Conservation (phyloP, 805 yeast genomes). For the Zygoascus tannicola region DNA sequence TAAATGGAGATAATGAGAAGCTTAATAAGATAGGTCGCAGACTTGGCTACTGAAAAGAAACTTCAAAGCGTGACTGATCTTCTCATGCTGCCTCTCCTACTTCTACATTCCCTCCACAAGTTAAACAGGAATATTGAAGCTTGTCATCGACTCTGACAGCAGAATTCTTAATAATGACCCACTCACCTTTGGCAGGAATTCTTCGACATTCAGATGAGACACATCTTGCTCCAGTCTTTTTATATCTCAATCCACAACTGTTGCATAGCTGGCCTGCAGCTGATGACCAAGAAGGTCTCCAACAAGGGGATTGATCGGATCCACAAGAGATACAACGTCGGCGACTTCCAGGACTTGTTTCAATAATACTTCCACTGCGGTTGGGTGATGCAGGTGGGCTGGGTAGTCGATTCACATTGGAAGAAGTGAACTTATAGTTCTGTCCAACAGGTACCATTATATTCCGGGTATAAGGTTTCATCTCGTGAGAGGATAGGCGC, state of each 20-base stretch:
- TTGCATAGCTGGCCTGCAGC: slow-evolving; percentile 93
- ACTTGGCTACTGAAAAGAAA: too few species aligned
- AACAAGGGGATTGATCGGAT: slow-evolving; percentile 86
- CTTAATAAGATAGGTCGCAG: too few species aligned
- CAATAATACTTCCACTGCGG: not conserved
- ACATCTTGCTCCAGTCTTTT: slow-evolving; percentile 90
- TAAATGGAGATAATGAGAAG: too few species aligned
- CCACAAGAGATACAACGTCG: slow-evolving; percentile 86
- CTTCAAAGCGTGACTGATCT: too few species aligned
- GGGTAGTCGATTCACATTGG: slow-evolving; percentile 4
- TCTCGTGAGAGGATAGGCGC: not conserved
- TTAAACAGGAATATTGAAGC: slow-evolving; percentile 39
- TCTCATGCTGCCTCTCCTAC: slow-evolving; percentile 18
- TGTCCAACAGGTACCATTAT: too few species aligned
- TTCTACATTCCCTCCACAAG: slow-evolving; percentile 50
- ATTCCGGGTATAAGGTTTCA: not conserved
- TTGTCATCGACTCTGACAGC: slow-evolving; percentile 34
- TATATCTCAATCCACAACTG: slow-evolving; percentile 90
- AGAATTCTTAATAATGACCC: slow-evolving; percentile 70
- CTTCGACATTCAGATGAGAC: slow-evolving; percentile 63
- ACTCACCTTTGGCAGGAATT: slow-evolving; percentile 94
- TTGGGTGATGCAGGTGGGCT: slow-evolving; percentile 15
- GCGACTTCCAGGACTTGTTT: slow-evolving; percentile 6
- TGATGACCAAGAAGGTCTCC: slow-evolving; percentile 96
- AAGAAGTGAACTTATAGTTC: not conserved